These are phyloP conservation scores for Colletotrichum sublineola DNA, from an alignment of 2,329 filamentous ascomycete species.

Conservation along the genomic window DNA sequence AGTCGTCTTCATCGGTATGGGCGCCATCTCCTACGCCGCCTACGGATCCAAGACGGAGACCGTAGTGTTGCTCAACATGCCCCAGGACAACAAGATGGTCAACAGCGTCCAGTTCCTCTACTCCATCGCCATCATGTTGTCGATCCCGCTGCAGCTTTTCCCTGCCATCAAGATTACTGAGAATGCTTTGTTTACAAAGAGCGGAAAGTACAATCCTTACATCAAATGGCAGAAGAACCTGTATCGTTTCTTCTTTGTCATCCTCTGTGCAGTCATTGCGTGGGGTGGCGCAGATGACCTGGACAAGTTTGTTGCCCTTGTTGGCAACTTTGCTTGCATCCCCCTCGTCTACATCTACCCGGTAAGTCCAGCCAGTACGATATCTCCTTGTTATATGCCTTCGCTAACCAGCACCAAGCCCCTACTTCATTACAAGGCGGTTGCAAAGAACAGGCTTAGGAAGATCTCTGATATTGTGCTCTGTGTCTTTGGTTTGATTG, in stretches of 20 bases:
- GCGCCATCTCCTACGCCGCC: slow-evolving; percentile 93
- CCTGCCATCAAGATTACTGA: slow-evolving; percentile 97
- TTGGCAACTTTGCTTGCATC: slow-evolving; percentile 80
- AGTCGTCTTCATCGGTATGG: slow-evolving; percentile 89
- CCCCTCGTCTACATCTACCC: slow-evolving; percentile 92
- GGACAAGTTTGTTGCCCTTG: slow-evolving; percentile 83
- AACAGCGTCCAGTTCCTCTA: slow-evolving; percentile 97
- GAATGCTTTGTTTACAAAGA: slow-evolving; percentile 92
- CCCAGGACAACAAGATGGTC: slow-evolving; percentile 94
- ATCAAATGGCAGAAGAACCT: slow-evolving; percentile 99
- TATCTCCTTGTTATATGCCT: slow-evolving; percentile 31
- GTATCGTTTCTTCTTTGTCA: slow-evolving; percentile 93
- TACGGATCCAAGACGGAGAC: slow-evolving; percentile 97
- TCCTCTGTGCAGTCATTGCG: slow-evolving; percentile 86
- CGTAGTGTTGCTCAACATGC: slow-evolving; percentile 94
- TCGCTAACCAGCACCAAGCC: slow-evolving; percentile 71
- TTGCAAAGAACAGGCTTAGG: slow-evolving; percentile 77
- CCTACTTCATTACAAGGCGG: slow-evolving; percentile 86
- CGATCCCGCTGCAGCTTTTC: slow-evolving; percentile 96
- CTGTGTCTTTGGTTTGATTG: slow-evolving; percentile 84
- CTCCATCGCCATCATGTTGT: slow-evolving; percentile 96
- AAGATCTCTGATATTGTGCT: slow-evolving; percentile 80
- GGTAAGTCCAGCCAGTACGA: slow-evolving; percentile 68
- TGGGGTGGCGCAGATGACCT: slow-evolving; percentile 94
- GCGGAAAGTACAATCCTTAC: slow-evolving; percentile 96